Evolutionary conservation across 495 filamentous ascomycete genomes (phyloP), one percentile per base, ranked within the genome.

Genomic region (Penicillium waksmanii): DNA sequence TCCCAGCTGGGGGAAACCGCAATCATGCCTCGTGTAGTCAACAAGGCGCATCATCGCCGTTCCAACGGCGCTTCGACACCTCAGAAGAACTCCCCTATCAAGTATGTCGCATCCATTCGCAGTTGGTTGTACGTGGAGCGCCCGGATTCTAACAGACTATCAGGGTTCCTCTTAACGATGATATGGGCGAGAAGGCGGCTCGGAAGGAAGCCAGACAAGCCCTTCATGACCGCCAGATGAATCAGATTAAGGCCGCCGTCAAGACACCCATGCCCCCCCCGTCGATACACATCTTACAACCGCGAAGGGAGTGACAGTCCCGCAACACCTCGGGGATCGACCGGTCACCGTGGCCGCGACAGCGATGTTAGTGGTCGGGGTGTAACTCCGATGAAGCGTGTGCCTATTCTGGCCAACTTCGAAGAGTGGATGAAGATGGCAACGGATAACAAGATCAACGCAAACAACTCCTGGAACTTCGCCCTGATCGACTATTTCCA

Each of bases 361-460:
- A 87, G 85, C 64, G 76, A 81, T 56, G 77, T 83, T 52, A 85
- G 90, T 66, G 89, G 86, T 38, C 84, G 77, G 46, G 90, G 87
- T 15, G 89, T 97, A 51, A 98, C 95, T 33, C 95, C 95, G 15
- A 92, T 97, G 89, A 96, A 97, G 81, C 89, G 95, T 43, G 91
- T 96, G 34, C 96, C 95, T 0, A 89, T 99, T 56, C 72, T 98
- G 53, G 96, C 96, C 53, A 98, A 98, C 75, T 99, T 98, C 67
- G 95, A 99, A 73, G 96, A 99, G 69, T 98, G 95, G 95, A 98
- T 99, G 96, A 99, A 98, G 84, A 93, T 98, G 91, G 96, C 96
- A 10, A 98, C 94, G 21, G 95, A 99, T 79, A 99, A 99, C 80
- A 99, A 99, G 82, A 99, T 99, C 77, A 99, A 98, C 70, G 96